Conservation (phyloP, 805 yeast genomes). For the Sugiyamaella chiloensis region DNA sequence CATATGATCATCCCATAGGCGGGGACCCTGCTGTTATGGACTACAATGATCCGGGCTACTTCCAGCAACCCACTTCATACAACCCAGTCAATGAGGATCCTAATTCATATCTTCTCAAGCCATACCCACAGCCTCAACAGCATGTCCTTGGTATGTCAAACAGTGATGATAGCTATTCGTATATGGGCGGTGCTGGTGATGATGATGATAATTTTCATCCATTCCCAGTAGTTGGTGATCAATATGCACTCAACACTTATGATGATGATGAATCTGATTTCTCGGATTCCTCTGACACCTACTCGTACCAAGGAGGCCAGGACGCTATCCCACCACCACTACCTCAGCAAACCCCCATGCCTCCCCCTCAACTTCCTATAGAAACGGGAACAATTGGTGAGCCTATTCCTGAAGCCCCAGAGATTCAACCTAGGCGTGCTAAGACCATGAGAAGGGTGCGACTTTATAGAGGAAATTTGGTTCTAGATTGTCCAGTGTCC, state of each 20-base stretch:
- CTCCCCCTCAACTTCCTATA: constrained; percentile 1
- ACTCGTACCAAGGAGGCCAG: constrained; percentile 12
- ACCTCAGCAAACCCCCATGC: constrained; percentile 1
- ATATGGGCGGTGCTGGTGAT: constrained; percentile 15
- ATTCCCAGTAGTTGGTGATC: constrained; percentile 37
- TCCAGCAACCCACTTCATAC: constrained; percentile 1
- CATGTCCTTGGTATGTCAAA: constrained; percentile 14
- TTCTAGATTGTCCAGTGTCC: constrained; percentile 88
- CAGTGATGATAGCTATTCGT: constrained; percentile 12
- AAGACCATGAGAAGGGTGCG: constrained; percentile 45
- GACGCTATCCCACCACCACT: constrained; percentile 4
- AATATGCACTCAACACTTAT: constrained; percentile 36
- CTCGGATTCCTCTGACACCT: constrained; percentile 21
- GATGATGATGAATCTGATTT: constrained; percentile 22
- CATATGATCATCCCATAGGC: not conserved
- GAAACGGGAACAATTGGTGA: constrained; percentile 4
- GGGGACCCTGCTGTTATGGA: constrained; percentile 4
- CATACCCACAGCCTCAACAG: constrained; percentile 13
- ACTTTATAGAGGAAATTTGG: constrained; percentile 72
- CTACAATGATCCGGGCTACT: constrained; percentile 1
- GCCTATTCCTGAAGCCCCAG: constrained; percentile 28
- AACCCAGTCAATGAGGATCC: constrained; percentile 14
- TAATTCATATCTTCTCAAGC: constrained; percentile 17
- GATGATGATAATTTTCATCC: constrained; percentile 32
- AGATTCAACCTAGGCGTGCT: constrained; percentile 31